Base-by-base conservation (phyloP, 2,329 filamentous ascomycete species). In the Colletotrichum gigasporum region DNA sequence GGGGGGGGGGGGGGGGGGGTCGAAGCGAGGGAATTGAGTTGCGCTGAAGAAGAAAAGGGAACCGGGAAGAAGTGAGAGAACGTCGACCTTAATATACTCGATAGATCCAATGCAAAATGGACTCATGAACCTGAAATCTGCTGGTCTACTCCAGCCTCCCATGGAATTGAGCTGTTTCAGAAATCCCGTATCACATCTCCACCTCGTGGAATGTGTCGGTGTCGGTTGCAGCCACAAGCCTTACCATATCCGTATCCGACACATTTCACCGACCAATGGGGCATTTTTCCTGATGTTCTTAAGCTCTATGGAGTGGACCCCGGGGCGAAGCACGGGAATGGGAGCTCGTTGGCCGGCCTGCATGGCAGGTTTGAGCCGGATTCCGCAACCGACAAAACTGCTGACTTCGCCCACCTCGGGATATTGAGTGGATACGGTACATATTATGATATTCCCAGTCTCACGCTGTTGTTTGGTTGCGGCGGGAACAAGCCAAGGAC, bases 141-240 rank as follows among this genome's bases (percentile, higher is more conserved):
- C n/a, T n/a, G n/a, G n/a, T n/a, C n/a, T n/a, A n/a, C n/a, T n/a
- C n/a, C 16, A 55, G 55, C 55, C 32, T 32, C 22, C 10, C 16
- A 32, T 7, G 9, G 44, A 51, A 37, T 14, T 20, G 42, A 12
- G n/a, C 48, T 45, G 56, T 44, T 64, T n/a, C n/a, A n/a, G n/a
- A n/a, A n/a, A n/a, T n/a, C 48, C 24, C 61, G 61, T 61, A 48
- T 18, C 26, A 9, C 20, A 16, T 34, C 26, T 34, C 53, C 41
- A 22, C 37, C 4, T 11, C n/a, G 24, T 42, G 61, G 61, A 64
- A 64, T 64, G 61, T 39, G n/a, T 20, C 10, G 26, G 48, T 26
- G 32, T 52, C n/a, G 61, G 16, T 54, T 64, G 61, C 61, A 54
- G 61, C 56, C 56, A 50, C 47, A 37, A 14, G 22, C 28, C 41